A percentile compares a stretch with the other conserved stretches of the same genome.
Conservation (phyloP, 2,329 filamentous ascomycete species). For the Tolypocladium tundrense region DNA sequence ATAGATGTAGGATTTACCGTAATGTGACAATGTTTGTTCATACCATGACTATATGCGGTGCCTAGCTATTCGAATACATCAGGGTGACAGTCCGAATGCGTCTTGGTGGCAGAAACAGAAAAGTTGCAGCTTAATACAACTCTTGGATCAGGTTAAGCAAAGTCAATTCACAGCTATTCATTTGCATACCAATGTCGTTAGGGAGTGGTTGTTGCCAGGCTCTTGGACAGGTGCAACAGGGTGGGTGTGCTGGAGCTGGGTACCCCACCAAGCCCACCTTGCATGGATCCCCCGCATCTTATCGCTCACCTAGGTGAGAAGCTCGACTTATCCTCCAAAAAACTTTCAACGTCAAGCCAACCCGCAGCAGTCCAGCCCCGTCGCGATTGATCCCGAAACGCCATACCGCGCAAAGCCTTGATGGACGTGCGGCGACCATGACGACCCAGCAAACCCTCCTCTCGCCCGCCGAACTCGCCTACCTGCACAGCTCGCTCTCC, state of each 20-base stretch:
- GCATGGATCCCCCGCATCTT: slow-evolving; percentile 13
- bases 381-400: background rate
- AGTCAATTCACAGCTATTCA: background rate
- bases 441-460: slow-evolving; percentile 64
- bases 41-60: background rate
- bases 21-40: background rate
- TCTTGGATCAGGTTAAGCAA: background rate
- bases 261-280: background rate
- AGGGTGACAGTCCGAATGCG: background rate
- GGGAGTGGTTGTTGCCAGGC: background rate
- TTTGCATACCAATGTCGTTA: background rate
- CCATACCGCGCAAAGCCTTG: background rate
- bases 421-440: slow-evolving; percentile 30
- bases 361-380: background rate
- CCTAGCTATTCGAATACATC: background rate
- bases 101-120: background rate
- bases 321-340: slow-evolving; percentile 15
- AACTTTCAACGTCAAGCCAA: slow-evolving; percentile 9
- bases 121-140: background rate
- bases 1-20: background rate
- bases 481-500: slow-evolving; percentile 79
- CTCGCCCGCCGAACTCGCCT: slow-evolving; percentile 92
- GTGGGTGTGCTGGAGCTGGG: too few relatives aligned
- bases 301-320: slow-evolving; percentile 21
- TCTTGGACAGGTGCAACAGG: background rate